phyloP scores from a whole-genome alignment of 2,329 filamentous ascomycete species.

The Cercospora sesami region DNA sequence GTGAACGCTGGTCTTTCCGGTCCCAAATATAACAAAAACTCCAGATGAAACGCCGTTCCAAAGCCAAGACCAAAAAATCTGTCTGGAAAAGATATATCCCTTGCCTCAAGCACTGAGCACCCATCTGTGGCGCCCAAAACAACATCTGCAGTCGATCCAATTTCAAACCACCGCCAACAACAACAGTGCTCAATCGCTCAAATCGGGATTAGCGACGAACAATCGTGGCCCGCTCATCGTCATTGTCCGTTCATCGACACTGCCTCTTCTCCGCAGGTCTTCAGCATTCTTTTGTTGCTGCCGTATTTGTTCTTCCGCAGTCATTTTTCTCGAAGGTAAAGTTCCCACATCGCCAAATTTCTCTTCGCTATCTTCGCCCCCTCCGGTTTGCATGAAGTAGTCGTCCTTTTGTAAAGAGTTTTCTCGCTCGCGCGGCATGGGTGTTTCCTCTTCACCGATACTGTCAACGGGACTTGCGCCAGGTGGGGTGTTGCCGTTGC shows the following conservation, averaged over 20 bases:
- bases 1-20: not conserved
- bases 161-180: not conserved
- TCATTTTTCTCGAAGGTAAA: conserved; percentile 44
- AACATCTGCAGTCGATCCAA: not conserved
- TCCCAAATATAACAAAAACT: not conserved
- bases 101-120: not conserved
- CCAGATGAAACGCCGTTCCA: not conserved
- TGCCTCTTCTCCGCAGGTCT: conserved; percentile 73
- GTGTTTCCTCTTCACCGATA: conserved; percentile 50
- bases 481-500: conserved; percentile 56
- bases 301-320: conserved; percentile 45
- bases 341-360: conserved; percentile 57
- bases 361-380: conserved; percentile 51
- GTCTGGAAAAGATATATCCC: not conserved
- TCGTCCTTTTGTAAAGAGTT: conserved; percentile 37
- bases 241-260: conserved; percentile 78
- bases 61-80: not conserved
- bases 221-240: conserved; percentile 69
- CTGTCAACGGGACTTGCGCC: conserved; percentile 43
- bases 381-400: conserved; percentile 47
- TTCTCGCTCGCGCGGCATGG: conserved; percentile 43
- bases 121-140: not conserved
- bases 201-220: conserved; percentile 84
- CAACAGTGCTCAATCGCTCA: conserved; percentile 44
- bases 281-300: conserved; percentile 68